phyloP scores from a whole-genome alignment of 2,329 filamentous ascomycete species.

The Fusarium setosum region DNA sequence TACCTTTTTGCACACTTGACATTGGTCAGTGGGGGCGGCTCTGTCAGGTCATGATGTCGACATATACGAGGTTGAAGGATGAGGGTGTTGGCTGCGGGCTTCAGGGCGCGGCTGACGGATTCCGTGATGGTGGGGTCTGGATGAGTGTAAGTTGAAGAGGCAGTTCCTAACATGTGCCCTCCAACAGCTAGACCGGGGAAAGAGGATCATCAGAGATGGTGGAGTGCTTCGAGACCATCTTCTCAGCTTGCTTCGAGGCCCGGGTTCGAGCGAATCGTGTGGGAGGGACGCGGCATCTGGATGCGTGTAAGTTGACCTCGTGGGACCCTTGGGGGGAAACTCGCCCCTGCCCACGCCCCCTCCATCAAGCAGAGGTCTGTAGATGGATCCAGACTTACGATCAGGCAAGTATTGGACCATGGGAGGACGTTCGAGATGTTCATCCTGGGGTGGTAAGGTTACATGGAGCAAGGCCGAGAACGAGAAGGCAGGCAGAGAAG shows the following conservation, averaged over 20 bases:
- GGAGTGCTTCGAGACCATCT: neutral
- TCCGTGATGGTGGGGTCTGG: too few relatives aligned
- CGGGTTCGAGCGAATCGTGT: neutral
- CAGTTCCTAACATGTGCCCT: too few relatives aligned
- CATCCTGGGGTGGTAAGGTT: neutral
- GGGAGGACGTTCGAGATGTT: neutral
- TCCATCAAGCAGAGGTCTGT: neutral
- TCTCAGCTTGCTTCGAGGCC: neutral
- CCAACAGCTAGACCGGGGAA: too few relatives aligned
- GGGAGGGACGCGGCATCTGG: neutral
- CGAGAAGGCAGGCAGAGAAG: neutral
- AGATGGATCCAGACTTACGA: neutral
- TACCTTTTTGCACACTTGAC: neutral
- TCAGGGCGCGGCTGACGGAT: too few relatives aligned
- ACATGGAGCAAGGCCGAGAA: neutral
- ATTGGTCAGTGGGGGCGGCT: too few relatives aligned
- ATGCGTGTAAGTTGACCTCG: neutral
- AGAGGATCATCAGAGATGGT: neutral
- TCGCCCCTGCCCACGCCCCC: neutral
- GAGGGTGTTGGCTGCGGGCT: too few relatives aligned
- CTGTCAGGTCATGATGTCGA: too few relatives aligned
- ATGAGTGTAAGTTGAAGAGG: too few relatives aligned
- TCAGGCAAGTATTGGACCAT: neutral
- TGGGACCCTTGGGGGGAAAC: neutral
- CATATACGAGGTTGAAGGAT: too few relatives aligned